A percentile compares a stretch with the other conserved stretches of the same genome.
These are phyloP conservation scores for Boletellus deceptivus DNA, from an alignment of 1,284 basidiomycete species.

Conservation along the genomic window DNA sequence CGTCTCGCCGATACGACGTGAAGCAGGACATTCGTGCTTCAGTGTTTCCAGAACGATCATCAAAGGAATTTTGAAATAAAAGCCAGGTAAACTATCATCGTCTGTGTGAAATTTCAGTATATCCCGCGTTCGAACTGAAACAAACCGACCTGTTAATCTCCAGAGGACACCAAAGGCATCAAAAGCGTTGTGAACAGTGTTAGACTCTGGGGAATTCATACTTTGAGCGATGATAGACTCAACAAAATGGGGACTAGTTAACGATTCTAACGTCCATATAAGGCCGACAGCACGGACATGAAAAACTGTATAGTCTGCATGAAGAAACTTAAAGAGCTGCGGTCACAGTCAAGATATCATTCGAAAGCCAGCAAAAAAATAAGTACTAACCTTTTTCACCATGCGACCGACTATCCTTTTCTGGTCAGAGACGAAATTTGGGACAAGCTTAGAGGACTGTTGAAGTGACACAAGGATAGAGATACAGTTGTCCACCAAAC, in stretches of 20 bases:
- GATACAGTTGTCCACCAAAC: conserved; percentile 64
- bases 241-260: conserved; percentile 61
- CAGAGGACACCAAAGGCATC: conserved; percentile 92
- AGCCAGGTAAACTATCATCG: conserved; percentile 78
- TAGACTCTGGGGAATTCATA: conserved; percentile 54
- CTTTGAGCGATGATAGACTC: conserved; percentile 75
- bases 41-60: conserved; percentile 85
- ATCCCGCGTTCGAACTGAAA: background rate
- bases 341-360: conserved; percentile 9
- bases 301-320: conserved; percentile 64
- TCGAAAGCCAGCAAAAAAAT: background rate
- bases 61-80: conserved; percentile 81
- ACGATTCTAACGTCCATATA: conserved; percentile 81
- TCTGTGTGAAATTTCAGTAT: conserved; percentile 54
- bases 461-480: conserved; percentile 58
- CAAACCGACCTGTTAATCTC: conserved; percentile 76
- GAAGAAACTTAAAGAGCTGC: conserved; percentile 77
- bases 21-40: conserved; percentile 68
- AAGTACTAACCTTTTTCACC: conserved; percentile 45
- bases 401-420: conserved; percentile 54
- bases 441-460: conserved; percentile 48
- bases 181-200: conserved; percentile 60
- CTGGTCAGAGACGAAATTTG: conserved; percentile 54
- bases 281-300: conserved; percentile 82
- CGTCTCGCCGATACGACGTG: conserved; percentile 81